Conservation (phyloP, 1,284 basidiomycete species). For the Leccinum pachyderme region DNA sequence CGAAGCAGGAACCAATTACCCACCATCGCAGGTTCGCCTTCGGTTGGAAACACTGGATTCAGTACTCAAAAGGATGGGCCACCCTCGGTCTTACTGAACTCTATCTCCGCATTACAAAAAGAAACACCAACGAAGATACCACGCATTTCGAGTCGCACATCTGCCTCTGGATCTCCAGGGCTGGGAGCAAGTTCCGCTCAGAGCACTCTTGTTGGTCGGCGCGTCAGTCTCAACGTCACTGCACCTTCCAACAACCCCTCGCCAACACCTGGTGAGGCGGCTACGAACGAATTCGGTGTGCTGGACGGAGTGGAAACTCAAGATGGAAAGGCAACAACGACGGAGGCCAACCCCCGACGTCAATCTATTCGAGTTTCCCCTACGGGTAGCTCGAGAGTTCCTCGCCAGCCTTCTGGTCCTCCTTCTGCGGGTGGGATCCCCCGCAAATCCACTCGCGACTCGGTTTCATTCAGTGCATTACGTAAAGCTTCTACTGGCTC, state of each 20-base stretch:
- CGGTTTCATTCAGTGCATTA: constrained; percentile 68
- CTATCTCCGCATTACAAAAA: constrained; percentile 54
- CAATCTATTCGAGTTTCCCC: constrained; percentile 62
- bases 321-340: constrained; percentile 36
- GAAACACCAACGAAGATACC: constrained; percentile 94
- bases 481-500: constrained; percentile 80
- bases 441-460: constrained; percentile 72
- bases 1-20: constrained; percentile 75
- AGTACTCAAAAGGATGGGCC: constrained; percentile 51
- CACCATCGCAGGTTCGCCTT: constrained; percentile 88
- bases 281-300: constrained; percentile 76
- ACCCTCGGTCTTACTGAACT: constrained; percentile 50
- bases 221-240: constrained; percentile 59
- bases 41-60: constrained; percentile 61
- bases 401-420: constrained; percentile 61
- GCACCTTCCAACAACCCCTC: constrained; percentile 64
- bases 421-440: constrained; percentile 45
- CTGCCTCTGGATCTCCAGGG: constrained; percentile 64
- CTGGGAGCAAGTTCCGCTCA: constrained; percentile 54
- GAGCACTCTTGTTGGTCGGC: constrained; percentile 48
- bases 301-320: constrained; percentile 54
- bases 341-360: constrained; percentile 40
- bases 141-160: constrained; percentile 80
- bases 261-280: constrained; percentile 47
- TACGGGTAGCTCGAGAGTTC: constrained; percentile 53